Evolutionary conservation across 2,329 filamentous ascomycete genomes (phyloP).

Genomic region (Botrytis fragariae): DNA sequence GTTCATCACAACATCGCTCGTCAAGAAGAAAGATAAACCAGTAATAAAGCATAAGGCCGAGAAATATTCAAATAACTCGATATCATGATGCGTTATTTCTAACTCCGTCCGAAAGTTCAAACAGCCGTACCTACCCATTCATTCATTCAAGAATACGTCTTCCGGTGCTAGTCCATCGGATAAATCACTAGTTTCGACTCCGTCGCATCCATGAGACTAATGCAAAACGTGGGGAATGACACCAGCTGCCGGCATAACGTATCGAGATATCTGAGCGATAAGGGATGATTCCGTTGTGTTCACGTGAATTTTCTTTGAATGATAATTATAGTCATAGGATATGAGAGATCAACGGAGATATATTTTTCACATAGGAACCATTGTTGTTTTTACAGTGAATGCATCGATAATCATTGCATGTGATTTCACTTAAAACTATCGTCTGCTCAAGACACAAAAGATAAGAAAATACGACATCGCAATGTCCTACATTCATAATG

Average conservation of each 20-base stretch:
- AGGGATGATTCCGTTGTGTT: no score
- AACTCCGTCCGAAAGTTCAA: no score
- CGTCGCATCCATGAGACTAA: neutral
- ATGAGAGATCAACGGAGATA: neutral
- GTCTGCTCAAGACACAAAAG: neutral
- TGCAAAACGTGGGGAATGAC: no score
- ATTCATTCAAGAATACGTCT: no score
- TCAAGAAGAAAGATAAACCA: neutral
- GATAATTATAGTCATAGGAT: no score
- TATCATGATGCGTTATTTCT: no score
- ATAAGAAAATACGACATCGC: neutral
- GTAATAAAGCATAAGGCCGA: neutral
- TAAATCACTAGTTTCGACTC: neutral
- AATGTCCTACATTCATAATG: neutral
- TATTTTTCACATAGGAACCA: rapidly evolving
- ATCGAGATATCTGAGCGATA: neutral
- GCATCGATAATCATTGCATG: neutral
- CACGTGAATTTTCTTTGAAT: rapidly evolving
- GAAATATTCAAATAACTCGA: neutral
- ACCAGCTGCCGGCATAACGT: no score
- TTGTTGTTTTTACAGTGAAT: neutral
- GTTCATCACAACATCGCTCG: neutral
- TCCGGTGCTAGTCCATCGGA: no score
- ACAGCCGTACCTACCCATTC: neutral
- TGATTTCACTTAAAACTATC: neutral